Conservation (phyloP, 2,329 filamentous ascomycete genomes). For the Diaporthe citri region DNA sequence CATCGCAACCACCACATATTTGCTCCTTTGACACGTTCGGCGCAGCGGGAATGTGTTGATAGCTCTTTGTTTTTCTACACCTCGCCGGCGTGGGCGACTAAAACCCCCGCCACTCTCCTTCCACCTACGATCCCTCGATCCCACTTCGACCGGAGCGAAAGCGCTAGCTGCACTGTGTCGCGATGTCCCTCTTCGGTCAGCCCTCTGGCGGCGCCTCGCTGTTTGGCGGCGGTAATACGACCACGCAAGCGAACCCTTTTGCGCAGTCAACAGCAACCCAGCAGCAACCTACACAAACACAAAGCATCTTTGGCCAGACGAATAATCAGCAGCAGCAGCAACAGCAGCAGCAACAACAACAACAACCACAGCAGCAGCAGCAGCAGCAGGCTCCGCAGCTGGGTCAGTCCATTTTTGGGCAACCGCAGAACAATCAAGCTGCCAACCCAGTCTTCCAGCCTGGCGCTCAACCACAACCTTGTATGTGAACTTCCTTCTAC, state of each 20-base stretch:
- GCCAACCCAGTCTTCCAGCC: constrained; percentile 67
- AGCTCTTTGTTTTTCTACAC: constrained; percentile 38
- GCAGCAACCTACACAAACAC: constrained; percentile 43
- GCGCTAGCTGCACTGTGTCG: neutral
- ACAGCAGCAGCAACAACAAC: constrained; percentile 39
- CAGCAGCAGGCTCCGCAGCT: constrained; percentile 52
- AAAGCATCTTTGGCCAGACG: constrained; percentile 56
- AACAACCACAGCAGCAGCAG: constrained; percentile 53
- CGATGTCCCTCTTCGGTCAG: constrained; percentile 39
- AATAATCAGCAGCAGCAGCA: constrained; percentile 57
- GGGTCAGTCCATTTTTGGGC: constrained; percentile 42
- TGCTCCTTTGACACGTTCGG: neutral
- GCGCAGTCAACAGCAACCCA: constrained; percentile 44
- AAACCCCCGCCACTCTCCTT: neutral
- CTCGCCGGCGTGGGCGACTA: constrained; percentile 10
- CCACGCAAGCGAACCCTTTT: constrained; percentile 41
- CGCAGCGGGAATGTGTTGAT: constrained; percentile 37
- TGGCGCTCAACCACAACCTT: constrained; percentile 41
- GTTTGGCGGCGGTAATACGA: constrained; percentile 43
- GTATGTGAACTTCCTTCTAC: neutral
- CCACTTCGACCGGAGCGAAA: neutral
- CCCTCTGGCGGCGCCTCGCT: constrained; percentile 44
- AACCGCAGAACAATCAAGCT: constrained; percentile 46
- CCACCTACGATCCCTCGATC: neutral
- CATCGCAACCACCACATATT: neutral